Evolutionary conservation across 2,329 filamentous ascomycete genomes (phyloP).

Genomic region (Microdochium nivale): DNA sequence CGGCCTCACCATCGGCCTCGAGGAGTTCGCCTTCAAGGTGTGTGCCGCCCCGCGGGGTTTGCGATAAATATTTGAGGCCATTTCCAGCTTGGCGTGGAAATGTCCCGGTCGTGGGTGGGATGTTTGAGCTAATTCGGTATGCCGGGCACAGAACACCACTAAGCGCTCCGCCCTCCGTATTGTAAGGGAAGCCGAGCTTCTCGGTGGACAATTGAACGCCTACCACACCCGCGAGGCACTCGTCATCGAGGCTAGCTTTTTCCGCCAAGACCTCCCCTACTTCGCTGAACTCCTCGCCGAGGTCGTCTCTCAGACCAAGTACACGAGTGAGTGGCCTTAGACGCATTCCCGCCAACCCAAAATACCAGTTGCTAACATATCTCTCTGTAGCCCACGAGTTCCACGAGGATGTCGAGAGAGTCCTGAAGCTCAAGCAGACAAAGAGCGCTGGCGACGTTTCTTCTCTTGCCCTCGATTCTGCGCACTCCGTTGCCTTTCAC

Average conservation of each 20-base stretch:
- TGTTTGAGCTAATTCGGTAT: constrained; percentile 37
- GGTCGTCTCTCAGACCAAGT: constrained; percentile 82
- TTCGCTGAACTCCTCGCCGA: constrained; percentile 93
- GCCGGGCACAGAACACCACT: constrained; percentile 60
- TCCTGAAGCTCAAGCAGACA: constrained; percentile 72
- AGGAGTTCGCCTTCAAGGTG: constrained; percentile 98
- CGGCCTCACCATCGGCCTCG: constrained; percentile 80
- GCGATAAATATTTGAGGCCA: neutral
- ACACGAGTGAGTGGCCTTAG: constrained; percentile 50
- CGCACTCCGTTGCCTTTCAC: constrained; percentile 52
- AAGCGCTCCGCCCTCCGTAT: constrained; percentile 88
- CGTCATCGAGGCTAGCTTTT: constrained; percentile 88
- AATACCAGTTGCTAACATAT: constrained; percentile 1
- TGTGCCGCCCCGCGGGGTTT: constrained; percentile 12
- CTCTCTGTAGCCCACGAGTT: constrained; percentile 70
- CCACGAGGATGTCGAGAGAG: constrained; percentile 73
- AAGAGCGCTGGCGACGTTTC: constrained; percentile 53
- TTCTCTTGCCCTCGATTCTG: constrained; percentile 74
- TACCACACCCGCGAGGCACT: constrained; percentile 92
- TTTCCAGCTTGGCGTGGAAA: neutral
- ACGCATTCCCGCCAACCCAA: constrained; percentile 3
- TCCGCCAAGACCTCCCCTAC: constrained; percentile 92
- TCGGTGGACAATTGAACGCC: constrained; percentile 80
- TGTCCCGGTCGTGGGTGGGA: constrained; percentile 7
- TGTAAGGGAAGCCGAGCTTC: constrained; percentile 87